Evolutionary conservation across 805 yeast species (phyloP).

Genomic region (Lachancea kluyveri): DNA sequence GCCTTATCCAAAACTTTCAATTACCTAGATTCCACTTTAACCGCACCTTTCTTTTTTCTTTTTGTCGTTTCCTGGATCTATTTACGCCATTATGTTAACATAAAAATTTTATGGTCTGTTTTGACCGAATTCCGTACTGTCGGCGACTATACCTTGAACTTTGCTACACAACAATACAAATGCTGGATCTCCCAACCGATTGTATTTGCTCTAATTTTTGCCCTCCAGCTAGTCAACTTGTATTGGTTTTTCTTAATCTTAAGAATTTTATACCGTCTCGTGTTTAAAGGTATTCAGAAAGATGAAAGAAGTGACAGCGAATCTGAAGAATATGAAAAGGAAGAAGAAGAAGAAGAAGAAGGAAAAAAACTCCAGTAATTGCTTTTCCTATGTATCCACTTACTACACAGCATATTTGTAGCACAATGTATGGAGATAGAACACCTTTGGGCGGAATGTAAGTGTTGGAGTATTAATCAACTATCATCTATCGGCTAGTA

Average conservation of each 20-base stretch:
- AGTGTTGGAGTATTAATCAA: too few relatives aligned
- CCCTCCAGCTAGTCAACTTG: slow-evolving; percentile 76
- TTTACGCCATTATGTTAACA: slow-evolving; percentile 78
- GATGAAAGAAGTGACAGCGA: slow-evolving; percentile 91
- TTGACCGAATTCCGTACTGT: slow-evolving; percentile 80
- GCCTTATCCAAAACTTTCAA: slow-evolving; percentile 81
- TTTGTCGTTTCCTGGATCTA: slow-evolving; percentile 80
- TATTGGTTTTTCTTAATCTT: slow-evolving; percentile 85
- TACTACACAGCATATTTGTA: too few relatives aligned
- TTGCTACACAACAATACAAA: slow-evolving; percentile 89
- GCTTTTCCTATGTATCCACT: too few relatives aligned
- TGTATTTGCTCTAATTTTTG: slow-evolving; percentile 69
- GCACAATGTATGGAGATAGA: too few relatives aligned
- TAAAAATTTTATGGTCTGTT: slow-evolving; percentile 76
- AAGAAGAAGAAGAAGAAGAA: slow-evolving; percentile 5
- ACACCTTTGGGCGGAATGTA: too few relatives aligned
- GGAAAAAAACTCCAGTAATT: slow-evolving; percentile 16
- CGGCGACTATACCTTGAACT: slow-evolving; percentile 76
- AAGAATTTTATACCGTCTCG: slow-evolving; percentile 65
- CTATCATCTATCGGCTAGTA: too few relatives aligned
- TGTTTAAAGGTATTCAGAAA: slow-evolving; percentile 51
- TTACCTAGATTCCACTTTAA: slow-evolving; percentile 64
- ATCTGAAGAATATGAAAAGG: slow-evolving; percentile 40
- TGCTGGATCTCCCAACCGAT: slow-evolving; percentile 94
- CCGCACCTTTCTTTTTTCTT: slow-evolving; percentile 58